Evolutionary conservation across 73 alveolate species (phyloP).

Genomic region (Paramecium biaurelia): DNA sequence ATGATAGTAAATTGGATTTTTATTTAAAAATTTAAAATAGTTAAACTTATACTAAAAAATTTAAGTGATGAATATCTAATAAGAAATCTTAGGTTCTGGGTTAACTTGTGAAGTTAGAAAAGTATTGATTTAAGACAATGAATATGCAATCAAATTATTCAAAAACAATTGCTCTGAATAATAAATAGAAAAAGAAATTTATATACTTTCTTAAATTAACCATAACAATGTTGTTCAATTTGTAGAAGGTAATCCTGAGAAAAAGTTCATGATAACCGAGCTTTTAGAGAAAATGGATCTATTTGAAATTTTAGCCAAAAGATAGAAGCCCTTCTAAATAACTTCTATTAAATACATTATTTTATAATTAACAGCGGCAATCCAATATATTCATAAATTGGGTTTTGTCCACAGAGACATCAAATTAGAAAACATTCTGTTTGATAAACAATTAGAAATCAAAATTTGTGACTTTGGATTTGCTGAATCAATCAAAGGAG

Average conservation of each 20-base stretch:
- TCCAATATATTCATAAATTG: conserved; percentile 38
- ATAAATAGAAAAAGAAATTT: neutral
- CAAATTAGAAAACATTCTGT: neutral
- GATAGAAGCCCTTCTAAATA: neutral
- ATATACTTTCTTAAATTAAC: neutral
- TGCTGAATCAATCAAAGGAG: neutral
- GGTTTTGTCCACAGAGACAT: neutral
- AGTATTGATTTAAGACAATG: neutral
- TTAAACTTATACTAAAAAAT: neutral
- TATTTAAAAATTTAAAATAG: neutral
- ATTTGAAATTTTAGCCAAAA: neutral
- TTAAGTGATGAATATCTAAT: neutral
- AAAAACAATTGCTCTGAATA: neutral
- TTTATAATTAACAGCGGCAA: conserved; percentile 67
- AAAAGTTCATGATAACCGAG: neutral
- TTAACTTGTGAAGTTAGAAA: neutral
- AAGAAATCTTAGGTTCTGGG: neutral
- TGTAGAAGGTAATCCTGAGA: neutral
- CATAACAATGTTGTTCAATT: neutral
- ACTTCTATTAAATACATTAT: neutral
- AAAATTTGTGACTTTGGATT: neutral
- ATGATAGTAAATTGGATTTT: neutral
- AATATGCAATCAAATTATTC: neutral
- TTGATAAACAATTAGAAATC: conserved; percentile 13
- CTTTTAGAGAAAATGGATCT: neutral